Percentiles rank a stretch among this genome's conserved stretches.
phyloP scores from a whole-genome alignment of 192 early-diverging fungal genomes.

The Mortierella claussenii region DNA sequence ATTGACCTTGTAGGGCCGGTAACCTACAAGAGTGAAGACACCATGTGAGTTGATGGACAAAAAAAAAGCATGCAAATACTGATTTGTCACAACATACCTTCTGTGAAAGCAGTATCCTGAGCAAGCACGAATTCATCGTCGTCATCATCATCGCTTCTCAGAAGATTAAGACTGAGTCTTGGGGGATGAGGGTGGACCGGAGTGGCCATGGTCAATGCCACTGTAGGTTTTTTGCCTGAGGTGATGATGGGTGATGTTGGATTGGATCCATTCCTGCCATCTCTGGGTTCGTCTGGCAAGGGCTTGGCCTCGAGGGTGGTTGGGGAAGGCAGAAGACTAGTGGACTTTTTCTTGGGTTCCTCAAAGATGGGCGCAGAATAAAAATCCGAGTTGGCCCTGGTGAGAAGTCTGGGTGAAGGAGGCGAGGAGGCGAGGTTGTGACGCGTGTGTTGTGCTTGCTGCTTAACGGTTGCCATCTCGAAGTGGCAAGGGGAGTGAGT shows the following conservation, averaged over 20 bases:
- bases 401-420: constrained; percentile 10
- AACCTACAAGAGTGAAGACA: too few species aligned
- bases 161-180: background rate
- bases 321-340: constrained; percentile 19
- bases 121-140: background rate
- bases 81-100: background rate
- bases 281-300: constrained; percentile 1
- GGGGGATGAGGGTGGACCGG: constrained; percentile 5
- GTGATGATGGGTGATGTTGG: constrained; percentile 9
- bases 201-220: constrained; percentile 3
- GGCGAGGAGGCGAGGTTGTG: constrained; percentile 6
- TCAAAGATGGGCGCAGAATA: constrained; percentile 30
- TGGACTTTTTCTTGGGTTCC: constrained; percentile 10
- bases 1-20: constrained; percentile 43
- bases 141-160: background rate
- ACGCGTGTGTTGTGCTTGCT: background rate
- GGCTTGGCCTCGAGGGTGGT: constrained; percentile 13
- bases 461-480: constrained; percentile 1
- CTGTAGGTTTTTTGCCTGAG: constrained; percentile 1
- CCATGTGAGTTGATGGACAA: too few species aligned
- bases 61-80: background rate
- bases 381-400: constrained; percentile 21
- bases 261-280: constrained; percentile 5
- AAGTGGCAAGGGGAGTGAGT: background rate
- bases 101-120: too few species aligned